phyloP scores from a whole-genome alignment of 441 rosid species.

The Pelargonium fulgidum region DNA sequence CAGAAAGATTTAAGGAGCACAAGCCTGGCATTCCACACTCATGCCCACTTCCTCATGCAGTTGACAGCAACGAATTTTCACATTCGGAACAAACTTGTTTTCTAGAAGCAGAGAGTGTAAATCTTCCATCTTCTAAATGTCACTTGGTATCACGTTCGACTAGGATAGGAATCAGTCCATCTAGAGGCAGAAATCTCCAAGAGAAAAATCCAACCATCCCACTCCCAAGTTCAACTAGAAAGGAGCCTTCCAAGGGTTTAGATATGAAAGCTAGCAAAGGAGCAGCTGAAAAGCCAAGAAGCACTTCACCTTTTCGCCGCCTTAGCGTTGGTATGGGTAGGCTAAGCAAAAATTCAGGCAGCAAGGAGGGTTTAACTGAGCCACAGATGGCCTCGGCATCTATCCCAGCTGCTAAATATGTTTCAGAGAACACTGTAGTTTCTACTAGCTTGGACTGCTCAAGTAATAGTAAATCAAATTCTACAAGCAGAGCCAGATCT shows the following conservation, averaged over 20 bases:
- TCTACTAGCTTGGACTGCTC: conserved; percentile 35
- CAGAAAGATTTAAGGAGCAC: conserved; percentile 28
- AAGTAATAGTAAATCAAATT: conserved; percentile 30
- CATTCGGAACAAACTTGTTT: conserved; percentile 31
- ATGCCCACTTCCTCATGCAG: conserved; percentile 36
- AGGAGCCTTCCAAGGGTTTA: conserved; percentile 31
- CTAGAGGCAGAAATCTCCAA: conserved; percentile 33
- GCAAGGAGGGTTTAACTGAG: conserved; percentile 35
- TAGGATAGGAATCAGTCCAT: conserved; percentile 32
- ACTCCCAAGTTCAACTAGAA: conserved; percentile 22
- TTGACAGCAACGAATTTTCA: conserved; percentile 29
- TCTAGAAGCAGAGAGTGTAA: conserved; percentile 29
- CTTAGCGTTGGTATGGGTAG: conserved; percentile 56
- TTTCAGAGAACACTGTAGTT: conserved; percentile 32
- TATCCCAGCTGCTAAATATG: conserved; percentile 33
- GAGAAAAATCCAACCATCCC: conserved; percentile 27
- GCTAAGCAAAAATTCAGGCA: conserved; percentile 47
- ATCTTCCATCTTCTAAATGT: conserved; percentile 13
- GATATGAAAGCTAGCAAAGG: conserved; percentile 34
- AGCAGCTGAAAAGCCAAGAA: conserved; percentile 42
- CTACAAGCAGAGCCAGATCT: conserved; percentile 58
- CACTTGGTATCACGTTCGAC: conserved; percentile 33
- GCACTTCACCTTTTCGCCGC: conserved; percentile 79
- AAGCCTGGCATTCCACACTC: conserved; percentile 35
- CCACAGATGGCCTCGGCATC: conserved; percentile 26